Evolutionary conservation across 2,329 filamentous ascomycete species (phyloP), one percentile per base, ranked within the genome.

Genomic region (Ceratocystis albifundus): DNA sequence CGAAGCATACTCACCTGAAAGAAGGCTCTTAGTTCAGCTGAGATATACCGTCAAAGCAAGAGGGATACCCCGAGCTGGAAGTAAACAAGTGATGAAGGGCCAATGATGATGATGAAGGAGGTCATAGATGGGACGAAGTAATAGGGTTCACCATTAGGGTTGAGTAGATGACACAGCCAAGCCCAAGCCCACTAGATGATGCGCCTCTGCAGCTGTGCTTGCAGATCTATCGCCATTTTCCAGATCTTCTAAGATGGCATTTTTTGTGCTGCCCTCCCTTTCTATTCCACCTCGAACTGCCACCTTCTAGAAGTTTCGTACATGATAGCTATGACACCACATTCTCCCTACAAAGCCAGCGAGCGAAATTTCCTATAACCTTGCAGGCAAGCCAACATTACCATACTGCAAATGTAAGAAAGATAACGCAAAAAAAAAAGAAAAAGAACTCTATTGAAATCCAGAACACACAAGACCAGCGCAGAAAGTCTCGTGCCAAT

Each of bases 1-100:
- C 55, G 36, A 59, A 59, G 55, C 55, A 30, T 59, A 59, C 55
- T 59, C 55, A 59, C 55, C 55, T 59, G 55, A 59, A 59, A 59
- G 55, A 59, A 59, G 12, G 6, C 55, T 59, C 55, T 59, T 59
- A 59, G n/a, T 17, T 59, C 55, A 36, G 55, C 28, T 36, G 55
- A 59, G n/a, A 20, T 59, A 59, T 59, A 36, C 28, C 17, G 55
- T 59, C 55, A 36, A 59, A 32, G 55, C 55, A 32, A 36, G 28
- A n/a, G 10, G 55, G 15, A 17, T 36, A 36, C 30, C 15, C n/a
- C 3, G 7, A 59, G 28, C 32, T n/a, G 28, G 15, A 59, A 59
- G 55, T 59, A 59, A 59, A 30, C n/a, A 41, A 36, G 28, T 36
- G n/a, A n/a, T 2, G 17, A n/a, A n/a, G 3, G 32, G 28, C 7